Evolutionary conservation across 2,329 filamentous ascomycete species (phyloP).

Genomic region (Pleurostoma richardsiae): DNA sequence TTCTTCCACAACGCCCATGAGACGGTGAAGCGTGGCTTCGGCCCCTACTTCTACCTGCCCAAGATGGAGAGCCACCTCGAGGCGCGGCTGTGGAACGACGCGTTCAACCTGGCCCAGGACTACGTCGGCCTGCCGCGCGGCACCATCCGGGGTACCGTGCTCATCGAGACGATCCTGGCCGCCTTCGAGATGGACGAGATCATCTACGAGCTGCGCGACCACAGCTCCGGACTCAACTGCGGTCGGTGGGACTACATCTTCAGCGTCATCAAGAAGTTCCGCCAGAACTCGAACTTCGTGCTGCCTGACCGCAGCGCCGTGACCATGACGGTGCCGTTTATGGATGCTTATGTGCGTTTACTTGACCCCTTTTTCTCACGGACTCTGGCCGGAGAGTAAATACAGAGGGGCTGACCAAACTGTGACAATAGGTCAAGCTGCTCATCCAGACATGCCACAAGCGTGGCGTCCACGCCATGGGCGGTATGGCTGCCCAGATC

Average conservation of each 20-base stretch:
- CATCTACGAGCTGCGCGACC: slow-evolving; percentile 97
- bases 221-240: slow-evolving; percentile 95
- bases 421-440: slow-evolving; percentile 57
- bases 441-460: slow-evolving; percentile 98
- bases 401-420: no score
- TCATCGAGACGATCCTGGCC: slow-evolving; percentile 96
- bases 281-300: slow-evolving; percentile 87
- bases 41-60: slow-evolving; percentile 96
- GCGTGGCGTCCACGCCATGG: slow-evolving; percentile 97
- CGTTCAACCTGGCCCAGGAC: slow-evolving; percentile 93
- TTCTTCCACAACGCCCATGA: slow-evolving; percentile 98
- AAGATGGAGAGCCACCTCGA: slow-evolving; percentile 99
- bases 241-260: slow-evolving; percentile 99
- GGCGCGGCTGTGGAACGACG: slow-evolving; percentile 96
- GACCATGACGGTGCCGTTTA: slow-evolving; percentile 98
- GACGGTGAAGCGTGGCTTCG: slow-evolving; percentile 75
- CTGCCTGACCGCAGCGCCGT: slow-evolving; percentile 86
- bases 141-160: slow-evolving; percentile 88
- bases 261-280: slow-evolving; percentile 99
- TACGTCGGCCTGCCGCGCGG: slow-evolving; percentile 84
- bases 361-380: slow-evolving; percentile 2
- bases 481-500: slow-evolving; percentile 98
- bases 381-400: neutral
- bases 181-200: slow-evolving; percentile 99
- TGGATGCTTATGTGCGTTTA: slow-evolving; percentile 68